Evolutionary conservation across 345 rosid species (phyloP).

Genomic region (Mercurialis annua): DNA sequence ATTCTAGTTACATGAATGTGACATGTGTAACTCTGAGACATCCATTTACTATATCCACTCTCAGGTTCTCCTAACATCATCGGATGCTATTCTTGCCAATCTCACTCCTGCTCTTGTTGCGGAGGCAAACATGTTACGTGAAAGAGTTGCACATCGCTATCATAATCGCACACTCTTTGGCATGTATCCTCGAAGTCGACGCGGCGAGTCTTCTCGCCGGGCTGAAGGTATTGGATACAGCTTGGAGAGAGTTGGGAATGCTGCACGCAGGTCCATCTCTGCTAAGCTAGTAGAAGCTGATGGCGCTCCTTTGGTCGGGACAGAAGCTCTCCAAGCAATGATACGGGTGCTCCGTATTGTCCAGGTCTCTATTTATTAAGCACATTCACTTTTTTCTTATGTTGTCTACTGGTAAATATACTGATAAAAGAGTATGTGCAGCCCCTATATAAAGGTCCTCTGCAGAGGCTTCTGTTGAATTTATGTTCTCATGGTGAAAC

Average conservation of each 20-base stretch:
- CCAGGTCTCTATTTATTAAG: constrained; percentile 52
- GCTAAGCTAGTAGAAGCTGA: constrained; percentile 80
- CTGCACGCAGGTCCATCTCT: constrained; percentile 59
- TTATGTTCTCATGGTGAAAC: constrained; percentile 88
- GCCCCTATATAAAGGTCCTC: constrained; percentile 90
- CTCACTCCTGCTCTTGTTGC: constrained; percentile 97
- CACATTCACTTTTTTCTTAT: not conserved
- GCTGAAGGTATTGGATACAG: constrained; percentile 67
- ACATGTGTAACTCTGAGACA: not conserved
- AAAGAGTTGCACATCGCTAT: constrained; percentile 88
- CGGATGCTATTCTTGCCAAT: constrained; percentile 95
- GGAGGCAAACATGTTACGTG: constrained; percentile 98
- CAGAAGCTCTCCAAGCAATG: constrained; percentile 79
- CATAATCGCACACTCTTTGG: constrained; percentile 80
- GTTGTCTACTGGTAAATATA: not conserved
- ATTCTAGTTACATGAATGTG: constrained; percentile 8
- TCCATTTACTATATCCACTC: constrained; percentile 1
- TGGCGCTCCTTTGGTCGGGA: constrained; percentile 82
- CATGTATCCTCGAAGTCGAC: constrained; percentile 90
- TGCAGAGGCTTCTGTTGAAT: constrained; percentile 90
- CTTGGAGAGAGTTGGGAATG: constrained; percentile 55
- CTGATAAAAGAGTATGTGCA: constrained; percentile 34
- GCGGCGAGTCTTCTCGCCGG: constrained; percentile 93
- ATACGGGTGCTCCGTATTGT: constrained; percentile 86
- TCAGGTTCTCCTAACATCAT: constrained; percentile 91